Evolutionary conservation across 73 alveolate species (phyloP).

Genomic region (Paramecium pentaurelia): DNA sequence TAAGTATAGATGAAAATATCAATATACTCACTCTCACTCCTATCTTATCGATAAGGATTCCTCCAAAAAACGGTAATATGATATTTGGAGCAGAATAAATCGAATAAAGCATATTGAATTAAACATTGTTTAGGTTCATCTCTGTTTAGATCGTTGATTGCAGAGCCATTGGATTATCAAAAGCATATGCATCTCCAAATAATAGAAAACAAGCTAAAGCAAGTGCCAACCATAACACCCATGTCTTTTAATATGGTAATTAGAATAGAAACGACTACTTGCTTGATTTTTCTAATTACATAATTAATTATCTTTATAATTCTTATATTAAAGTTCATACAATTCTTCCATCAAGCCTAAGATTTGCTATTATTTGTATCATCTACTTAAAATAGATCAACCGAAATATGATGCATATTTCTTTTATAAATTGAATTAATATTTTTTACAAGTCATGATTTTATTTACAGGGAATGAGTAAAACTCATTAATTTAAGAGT

Average conservation of each 20-base stretch:
- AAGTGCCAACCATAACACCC: constrained; percentile 1
- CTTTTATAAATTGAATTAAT: no score
- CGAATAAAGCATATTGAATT: constrained; percentile 50
- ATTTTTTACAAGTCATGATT: no score
- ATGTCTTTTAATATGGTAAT: not conserved
- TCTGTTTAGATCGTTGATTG: not conserved
- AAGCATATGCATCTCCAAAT: constrained; percentile 41
- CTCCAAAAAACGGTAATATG: constrained; percentile 50
- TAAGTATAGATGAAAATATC: not conserved
- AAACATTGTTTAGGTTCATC: not conserved
- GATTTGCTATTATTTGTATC: not conserved
- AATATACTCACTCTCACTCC: constrained; percentile 31
- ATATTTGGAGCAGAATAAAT: constrained; percentile 58
- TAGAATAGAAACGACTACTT: not conserved
- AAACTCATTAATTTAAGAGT: no score
- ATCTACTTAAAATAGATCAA: not conserved
- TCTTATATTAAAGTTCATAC: not conserved
- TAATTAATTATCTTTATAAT: not conserved
- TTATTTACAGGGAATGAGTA: no score
- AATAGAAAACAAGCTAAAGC: not conserved
- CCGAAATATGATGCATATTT: no score
- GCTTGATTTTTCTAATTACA: not conserved
- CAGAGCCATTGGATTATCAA: constrained; percentile 42
- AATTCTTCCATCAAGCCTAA: not conserved
- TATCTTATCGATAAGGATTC: constrained; percentile 43